These are phyloP conservation scores for Microsporum audouinii DNA, from an alignment of 2,329 filamentous ascomycete genomes.

Conservation along the genomic window DNA sequence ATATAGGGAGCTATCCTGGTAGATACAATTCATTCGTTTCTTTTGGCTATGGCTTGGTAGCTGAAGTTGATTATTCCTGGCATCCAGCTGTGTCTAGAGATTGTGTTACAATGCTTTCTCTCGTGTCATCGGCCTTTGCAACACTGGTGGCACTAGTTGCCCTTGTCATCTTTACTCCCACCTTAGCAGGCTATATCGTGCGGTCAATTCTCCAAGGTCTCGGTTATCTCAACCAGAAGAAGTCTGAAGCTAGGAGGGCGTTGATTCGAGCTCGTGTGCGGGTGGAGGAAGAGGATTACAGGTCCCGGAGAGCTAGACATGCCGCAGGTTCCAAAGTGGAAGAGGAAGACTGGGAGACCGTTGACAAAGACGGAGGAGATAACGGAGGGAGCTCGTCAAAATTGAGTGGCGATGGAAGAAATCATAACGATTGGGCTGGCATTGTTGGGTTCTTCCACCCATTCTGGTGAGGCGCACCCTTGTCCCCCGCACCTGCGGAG, in stretches of 20 bases:
- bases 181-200: slow-evolving; percentile 24
- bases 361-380: slow-evolving; percentile 44
- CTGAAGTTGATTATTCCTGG: background rate
- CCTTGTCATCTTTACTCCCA: slow-evolving; percentile 26
- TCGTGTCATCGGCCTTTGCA: slow-evolving; percentile 24
- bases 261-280: slow-evolving; percentile 41
- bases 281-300: slow-evolving; percentile 32
- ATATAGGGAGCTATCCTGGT: background rate
- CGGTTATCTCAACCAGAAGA: slow-evolving; percentile 52
- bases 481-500: background rate
- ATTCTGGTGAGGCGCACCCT: slow-evolving; percentile 59
- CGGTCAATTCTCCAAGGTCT: slow-evolving; percentile 32
- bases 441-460: slow-evolving; percentile 96
- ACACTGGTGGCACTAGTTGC: slow-evolving; percentile 25
- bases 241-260: slow-evolving; percentile 51
- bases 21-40: background rate
- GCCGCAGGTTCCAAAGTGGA: slow-evolving; percentile 23
- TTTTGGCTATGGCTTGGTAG: background rate
- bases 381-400: background rate
- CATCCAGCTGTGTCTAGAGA: background rate
- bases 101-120: slow-evolving; percentile 12
- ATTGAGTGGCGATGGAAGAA: background rate
- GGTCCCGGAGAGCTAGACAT: slow-evolving; percentile 15
- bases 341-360: slow-evolving; percentile 60
- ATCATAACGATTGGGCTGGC: slow-evolving; percentile 57